phyloP scores from a whole-genome alignment of 345 rosid species.

The Citropsis articulata region DNA sequence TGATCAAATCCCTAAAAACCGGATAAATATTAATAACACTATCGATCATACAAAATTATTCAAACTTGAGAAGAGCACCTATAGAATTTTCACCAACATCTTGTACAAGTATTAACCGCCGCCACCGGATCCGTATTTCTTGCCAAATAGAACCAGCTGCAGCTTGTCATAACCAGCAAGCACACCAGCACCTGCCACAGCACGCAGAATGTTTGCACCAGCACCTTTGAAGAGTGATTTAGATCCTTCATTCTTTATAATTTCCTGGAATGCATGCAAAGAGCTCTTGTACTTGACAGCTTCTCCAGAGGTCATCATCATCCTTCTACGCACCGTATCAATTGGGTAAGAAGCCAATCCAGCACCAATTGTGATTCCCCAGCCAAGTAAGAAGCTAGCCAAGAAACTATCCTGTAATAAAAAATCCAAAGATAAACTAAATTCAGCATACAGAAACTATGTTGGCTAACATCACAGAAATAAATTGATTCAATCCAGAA shows the following conservation, averaged over 20 bases:
- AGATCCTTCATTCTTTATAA: slow-evolving; percentile 51
- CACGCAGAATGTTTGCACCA: slow-evolving; percentile 61
- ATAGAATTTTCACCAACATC: slow-evolving; percentile 5
- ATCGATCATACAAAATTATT: slow-evolving; percentile 24
- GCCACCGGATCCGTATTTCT: slow-evolving; percentile 53
- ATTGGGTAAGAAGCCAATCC: slow-evolving; percentile 60
- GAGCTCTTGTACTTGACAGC: slow-evolving; percentile 67
- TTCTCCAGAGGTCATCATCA: slow-evolving; percentile 78
- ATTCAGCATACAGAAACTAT: neutral
- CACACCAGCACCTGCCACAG: slow-evolving; percentile 63
- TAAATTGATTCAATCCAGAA: neutral
- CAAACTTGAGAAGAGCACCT: slow-evolving; percentile 14
- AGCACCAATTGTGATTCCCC: slow-evolving; percentile 61
- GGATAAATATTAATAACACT: slow-evolving; percentile 10
- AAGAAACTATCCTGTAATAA: slow-evolving; percentile 58
- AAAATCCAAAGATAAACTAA: neutral
- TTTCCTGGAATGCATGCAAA: slow-evolving; percentile 43
- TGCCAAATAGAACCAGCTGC: slow-evolving; percentile 53
- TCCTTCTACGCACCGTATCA: slow-evolving; percentile 63
- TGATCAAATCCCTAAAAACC: slow-evolving; percentile 9
- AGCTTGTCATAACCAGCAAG: slow-evolving; percentile 67
- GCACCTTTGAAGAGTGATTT: slow-evolving; percentile 67
- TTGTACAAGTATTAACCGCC: slow-evolving; percentile 29
- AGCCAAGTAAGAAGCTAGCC: slow-evolving; percentile 57
- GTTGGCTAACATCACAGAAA: neutral